Evolutionary conservation across 495 filamentous ascomycete genomes (phyloP).

Genomic region (Daldinia caldariorum): DNA sequence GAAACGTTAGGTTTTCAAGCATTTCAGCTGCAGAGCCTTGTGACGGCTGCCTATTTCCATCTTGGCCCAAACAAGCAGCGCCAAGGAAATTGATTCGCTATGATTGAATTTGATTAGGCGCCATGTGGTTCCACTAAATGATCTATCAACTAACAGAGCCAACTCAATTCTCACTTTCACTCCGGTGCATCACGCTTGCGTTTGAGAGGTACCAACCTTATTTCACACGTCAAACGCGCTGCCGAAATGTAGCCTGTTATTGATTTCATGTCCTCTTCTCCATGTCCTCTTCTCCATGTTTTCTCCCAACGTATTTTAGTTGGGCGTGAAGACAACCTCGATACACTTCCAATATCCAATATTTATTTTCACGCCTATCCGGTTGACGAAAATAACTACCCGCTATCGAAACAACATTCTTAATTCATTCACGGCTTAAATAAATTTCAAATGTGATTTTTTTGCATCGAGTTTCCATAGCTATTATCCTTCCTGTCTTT

Average conservation of each 20-base stretch:
- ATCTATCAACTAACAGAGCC: neutral
- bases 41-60: neutral
- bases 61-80: slow-evolving; percentile 9
- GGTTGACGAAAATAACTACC: no score
- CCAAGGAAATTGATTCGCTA: slow-evolving; percentile 21
- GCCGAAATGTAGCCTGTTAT: neutral
- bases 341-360: no score
- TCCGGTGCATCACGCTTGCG: neutral
- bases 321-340: no score
- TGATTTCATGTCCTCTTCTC: neutral
- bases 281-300: neutral
- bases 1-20: neutral
- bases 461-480: no score
- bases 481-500: neutral
- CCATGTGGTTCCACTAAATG: slow-evolving; percentile 31
- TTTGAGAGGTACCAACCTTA: neutral
- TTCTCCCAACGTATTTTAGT: neutral
- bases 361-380: no score
- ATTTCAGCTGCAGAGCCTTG: neutral
- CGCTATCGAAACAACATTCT: no score
- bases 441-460: no score
- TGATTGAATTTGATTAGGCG: neutral
- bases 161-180: neutral
- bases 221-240: neutral
- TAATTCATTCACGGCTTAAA: no score